Evolutionary conservation across 768 basidiomycete genomes (phyloP), one percentile per base, ranked within the genome.

Genomic region (Termitomyces sp.): DNA sequence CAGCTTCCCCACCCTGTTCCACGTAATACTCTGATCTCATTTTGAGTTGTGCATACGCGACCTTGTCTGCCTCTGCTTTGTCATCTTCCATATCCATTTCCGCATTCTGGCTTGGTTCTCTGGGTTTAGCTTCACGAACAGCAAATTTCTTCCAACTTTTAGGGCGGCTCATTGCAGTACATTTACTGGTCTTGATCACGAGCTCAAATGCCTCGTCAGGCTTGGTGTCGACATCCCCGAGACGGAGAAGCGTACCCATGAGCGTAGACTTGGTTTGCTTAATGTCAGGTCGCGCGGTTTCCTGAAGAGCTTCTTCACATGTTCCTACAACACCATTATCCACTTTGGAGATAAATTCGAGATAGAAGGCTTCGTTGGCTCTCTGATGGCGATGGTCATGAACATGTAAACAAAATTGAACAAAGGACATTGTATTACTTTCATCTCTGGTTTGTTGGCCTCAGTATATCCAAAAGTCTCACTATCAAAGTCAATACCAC

Each of bases 401-500:
- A n/a, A 39, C 21, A 17, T 46, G n/a, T 5, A 14, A 27, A 27
- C 3, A 51, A n/a, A 25, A 32, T 21, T 59, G 5, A 21, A 17
- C 17, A 30, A 44, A 46, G 27, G 23, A n/a, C 28, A 32, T 23
- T 27, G 60, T 11, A 61, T 30, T 60, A 92, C 95, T 81, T 96
- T 96, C 51, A 84, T 80, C 4, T 74, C 56, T 6, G 82, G 75
- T 67, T 96, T 95, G 59, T 83, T 73, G 51, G 85, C 79, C 66
- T 93, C 87, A 10, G 73, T 67, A 65, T 80, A 89, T 0, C 71
- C 80, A 12, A 80, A 70, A 19, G 84, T 81, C 37, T 86, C 84
- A 63, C 93, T 90, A 59, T 82, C 91, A 70, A 96, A 95, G 69
- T 94, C 91, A 42, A 94, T 79, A 5, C 94, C 93, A n/a, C 93